Conservation (phyloP, 2,329 filamentous ascomycete species). For the Fusarium poae region DNA sequence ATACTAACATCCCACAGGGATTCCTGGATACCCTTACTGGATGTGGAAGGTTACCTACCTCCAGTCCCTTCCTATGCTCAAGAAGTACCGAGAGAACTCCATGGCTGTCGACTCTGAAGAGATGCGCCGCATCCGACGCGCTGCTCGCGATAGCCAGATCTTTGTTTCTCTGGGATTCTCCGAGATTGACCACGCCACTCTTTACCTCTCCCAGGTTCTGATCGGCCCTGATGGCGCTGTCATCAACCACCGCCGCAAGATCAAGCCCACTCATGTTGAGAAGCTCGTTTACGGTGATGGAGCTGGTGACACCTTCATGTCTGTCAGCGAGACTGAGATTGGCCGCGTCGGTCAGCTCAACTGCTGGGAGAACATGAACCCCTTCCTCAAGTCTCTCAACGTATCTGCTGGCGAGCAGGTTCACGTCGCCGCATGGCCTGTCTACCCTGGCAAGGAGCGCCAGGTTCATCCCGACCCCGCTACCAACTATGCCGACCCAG, state of each 20-base stretch:
- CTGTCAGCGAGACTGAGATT: constrained; percentile 62
- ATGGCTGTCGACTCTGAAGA: constrained; percentile 55
- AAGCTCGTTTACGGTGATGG: constrained; percentile 67
- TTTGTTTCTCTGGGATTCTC: constrained; percentile 64
- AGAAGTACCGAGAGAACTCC: constrained; percentile 57
- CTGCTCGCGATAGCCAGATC: constrained; percentile 58
- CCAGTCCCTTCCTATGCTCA: constrained; percentile 52
- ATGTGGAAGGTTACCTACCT: constrained; percentile 53
- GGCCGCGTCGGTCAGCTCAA: constrained; percentile 67
- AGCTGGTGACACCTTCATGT: constrained; percentile 64
- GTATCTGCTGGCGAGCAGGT: constrained; percentile 49
- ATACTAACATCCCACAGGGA: constrained; percentile 48
- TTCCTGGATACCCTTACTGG: constrained; percentile 66
- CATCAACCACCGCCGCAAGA: constrained; percentile 62
- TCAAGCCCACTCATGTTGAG: constrained; percentile 65
- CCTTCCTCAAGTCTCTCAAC: constrained; percentile 48
- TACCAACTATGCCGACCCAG: constrained; percentile 47
- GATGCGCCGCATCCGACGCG: constrained; percentile 58
- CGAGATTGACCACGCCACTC: constrained; percentile 59
- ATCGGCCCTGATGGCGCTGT: constrained; percentile 63
- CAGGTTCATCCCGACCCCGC: constrained; percentile 45
- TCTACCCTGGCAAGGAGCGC: constrained; percentile 43
- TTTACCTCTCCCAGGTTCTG: constrained; percentile 65
- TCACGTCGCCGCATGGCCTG: constrained; percentile 50
- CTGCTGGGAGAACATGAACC: constrained; percentile 67